A percentile compares a stretch with the other conserved stretches of the same genome.
Conservation (phyloP, 1,139 yeast species). For the Saccharomyces hybrid region DNA sequence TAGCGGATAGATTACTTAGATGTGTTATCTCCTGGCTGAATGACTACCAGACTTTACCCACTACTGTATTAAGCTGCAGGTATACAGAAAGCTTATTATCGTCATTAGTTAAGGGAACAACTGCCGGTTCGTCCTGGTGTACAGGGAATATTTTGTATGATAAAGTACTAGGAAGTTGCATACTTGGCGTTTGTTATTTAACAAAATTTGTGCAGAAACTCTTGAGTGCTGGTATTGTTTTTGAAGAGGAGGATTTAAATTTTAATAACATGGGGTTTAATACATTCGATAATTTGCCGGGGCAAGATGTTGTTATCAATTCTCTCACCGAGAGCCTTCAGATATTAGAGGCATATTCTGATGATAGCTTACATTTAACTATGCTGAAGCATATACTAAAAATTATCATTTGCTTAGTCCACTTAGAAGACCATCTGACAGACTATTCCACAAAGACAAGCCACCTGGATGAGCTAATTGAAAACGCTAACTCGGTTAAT, state of each 20-base stretch:
- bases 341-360: not conserved
- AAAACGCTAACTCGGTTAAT: conserved; percentile 4
- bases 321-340: not conserved
- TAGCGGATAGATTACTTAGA: conserved; percentile 41
- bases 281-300: conserved; percentile 23
- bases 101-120: not conserved
- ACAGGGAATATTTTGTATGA: conserved; percentile 36
- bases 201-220: conserved; percentile 43
- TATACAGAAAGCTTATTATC: conserved; percentile 39
- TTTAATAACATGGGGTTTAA: conserved; percentile 50
- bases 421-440: conserved; percentile 12
- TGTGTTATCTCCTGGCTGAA: conserved; percentile 52
- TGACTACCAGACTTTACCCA: conserved; percentile 49
- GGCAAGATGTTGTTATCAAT: conserved; percentile 3
- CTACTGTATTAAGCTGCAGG: conserved; percentile 56
- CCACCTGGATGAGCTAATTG: conserved; percentile 11
- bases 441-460: conserved; percentile 9
- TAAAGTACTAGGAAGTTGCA: conserved; percentile 40
- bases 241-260: conserved; percentile 70
- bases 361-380: not conserved
- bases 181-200: conserved; percentile 46
- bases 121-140: conserved; percentile 1
- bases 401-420: conserved; percentile 14
- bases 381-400: conserved; percentile 11
- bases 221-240: conserved; percentile 49